Evolutionary conservation across 2,329 filamentous ascomycete species (phyloP).

Genomic region (Parastagonospora avenae): DNA sequence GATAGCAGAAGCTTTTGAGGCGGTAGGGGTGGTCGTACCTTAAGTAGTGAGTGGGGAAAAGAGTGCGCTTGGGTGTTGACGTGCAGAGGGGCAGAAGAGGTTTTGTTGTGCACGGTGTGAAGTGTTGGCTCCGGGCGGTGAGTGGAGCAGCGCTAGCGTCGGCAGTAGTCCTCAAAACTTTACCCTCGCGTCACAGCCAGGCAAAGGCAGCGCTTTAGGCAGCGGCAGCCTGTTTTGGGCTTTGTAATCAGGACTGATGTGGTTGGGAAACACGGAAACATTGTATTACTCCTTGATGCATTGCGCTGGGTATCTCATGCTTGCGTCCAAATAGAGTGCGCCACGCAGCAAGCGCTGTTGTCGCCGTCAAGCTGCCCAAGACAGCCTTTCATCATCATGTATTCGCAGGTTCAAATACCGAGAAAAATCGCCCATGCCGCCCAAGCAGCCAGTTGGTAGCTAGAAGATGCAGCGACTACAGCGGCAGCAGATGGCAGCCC

Average conservation of each 20-base stretch:
- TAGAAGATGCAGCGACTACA: conserved; percentile 58
- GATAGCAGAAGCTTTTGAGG: conserved; percentile 5
- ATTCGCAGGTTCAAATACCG: too few species aligned
- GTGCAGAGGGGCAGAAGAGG: conserved; percentile 42
- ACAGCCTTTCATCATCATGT: too few species aligned
- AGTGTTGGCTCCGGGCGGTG: conserved; percentile 36
- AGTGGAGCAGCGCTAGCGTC: conserved; percentile 27
- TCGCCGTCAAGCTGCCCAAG: neutral
- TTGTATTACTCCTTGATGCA: conserved; percentile 11
- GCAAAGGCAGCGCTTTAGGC: conserved; percentile 28
- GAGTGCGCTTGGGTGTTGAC: conserved; percentile 28
- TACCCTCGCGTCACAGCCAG: conserved; percentile 18
- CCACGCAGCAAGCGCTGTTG: conserved; percentile 29
- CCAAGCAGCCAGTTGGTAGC: neutral
- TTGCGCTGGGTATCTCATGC: conserved; percentile 44
- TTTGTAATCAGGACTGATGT: conserved; percentile 15
- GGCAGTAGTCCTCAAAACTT: conserved; percentile 16
- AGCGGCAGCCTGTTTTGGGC: conserved; percentile 22
- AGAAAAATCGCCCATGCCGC: neutral
- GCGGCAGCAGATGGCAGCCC: conserved; percentile 85
- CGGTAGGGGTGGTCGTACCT: conserved; percentile 27
- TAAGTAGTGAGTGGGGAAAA: conserved; percentile 35
- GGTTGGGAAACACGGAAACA: neutral
- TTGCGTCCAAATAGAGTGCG: conserved; percentile 39
- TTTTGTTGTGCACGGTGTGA: conserved; percentile 37